Percentiles rank a stretch among this genome's conserved stretches.
These are phyloP conservation scores for Cornus controversa DNA, from an alignment of 148 eudicot genomes.

Conservation along the genomic window DNA sequence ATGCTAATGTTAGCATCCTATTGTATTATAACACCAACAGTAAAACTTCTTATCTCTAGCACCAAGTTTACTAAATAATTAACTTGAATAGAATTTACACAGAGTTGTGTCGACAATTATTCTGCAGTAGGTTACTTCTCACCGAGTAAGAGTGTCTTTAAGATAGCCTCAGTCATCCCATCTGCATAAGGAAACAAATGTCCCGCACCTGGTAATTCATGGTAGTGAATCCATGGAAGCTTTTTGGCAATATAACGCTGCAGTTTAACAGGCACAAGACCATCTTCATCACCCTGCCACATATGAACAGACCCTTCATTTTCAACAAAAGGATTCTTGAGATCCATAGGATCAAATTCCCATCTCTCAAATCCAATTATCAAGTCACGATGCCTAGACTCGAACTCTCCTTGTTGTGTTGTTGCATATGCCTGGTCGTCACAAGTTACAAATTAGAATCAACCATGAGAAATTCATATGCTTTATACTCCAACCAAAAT, in stretches of 20 bases:
- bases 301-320: constrained; percentile 32
- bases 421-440: constrained; percentile 20
- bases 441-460: neutral
- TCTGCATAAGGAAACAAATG: constrained; percentile 39
- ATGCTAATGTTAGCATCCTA: too few relatives aligned
- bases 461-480: neutral
- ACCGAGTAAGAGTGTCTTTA: constrained; percentile 28
- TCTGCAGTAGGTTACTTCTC: constrained; percentile 4
- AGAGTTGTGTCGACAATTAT: too few relatives aligned
- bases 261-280: constrained; percentile 41
- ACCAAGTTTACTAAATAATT: too few relatives aligned
- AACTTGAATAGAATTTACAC: too few relatives aligned
- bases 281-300: constrained; percentile 62
- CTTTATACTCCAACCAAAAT: neutral
- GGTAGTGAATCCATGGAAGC: constrained; percentile 60
- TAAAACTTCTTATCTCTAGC: too few relatives aligned
- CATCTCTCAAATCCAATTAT: constrained; percentile 48
- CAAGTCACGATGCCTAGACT: constrained; percentile 38
- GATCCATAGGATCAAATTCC: constrained; percentile 50
- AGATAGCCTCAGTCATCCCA: constrained; percentile 37
- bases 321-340: constrained; percentile 22
- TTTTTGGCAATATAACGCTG: constrained; percentile 44
- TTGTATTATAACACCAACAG: too few relatives aligned
- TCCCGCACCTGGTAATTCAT: constrained; percentile 46
- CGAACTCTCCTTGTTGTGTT: constrained; percentile 35